These are phyloP conservation scores for Pythium aphanidermatum DNA, from an alignment of 352 stramenopile species.

Conservation along the genomic window DNA sequence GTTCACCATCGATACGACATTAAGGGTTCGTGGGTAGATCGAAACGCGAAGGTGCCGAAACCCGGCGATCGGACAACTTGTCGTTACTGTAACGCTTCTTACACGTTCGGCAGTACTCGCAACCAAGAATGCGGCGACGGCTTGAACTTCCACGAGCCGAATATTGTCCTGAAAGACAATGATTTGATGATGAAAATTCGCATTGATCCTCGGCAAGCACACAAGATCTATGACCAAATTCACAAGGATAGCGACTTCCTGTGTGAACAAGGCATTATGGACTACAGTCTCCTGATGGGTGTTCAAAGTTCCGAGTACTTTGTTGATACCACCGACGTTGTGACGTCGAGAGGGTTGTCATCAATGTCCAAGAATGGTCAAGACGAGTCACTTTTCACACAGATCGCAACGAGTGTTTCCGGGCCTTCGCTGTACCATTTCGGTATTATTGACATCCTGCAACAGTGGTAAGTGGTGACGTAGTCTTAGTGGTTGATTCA, in stretches of 20 bases:
- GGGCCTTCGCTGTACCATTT: conserved; percentile 88
- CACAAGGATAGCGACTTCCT: conserved; percentile 87
- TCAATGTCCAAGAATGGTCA: conserved; percentile 25
- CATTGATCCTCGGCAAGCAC: conserved; percentile 65
- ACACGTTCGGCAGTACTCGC: conserved; percentile 82
- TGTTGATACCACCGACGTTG: conserved; percentile 71
- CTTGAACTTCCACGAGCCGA: conserved; percentile 84
- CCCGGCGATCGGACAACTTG: conserved; percentile 74
- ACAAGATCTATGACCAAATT: conserved; percentile 86
- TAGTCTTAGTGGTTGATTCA: too few relatives aligned
- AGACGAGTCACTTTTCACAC: conserved; percentile 68
- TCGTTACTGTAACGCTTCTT: conserved; percentile 82
- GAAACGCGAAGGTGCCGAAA: conserved; percentile 79
- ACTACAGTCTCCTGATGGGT: conserved; percentile 90
- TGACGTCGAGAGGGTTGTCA: conserved; percentile 22
- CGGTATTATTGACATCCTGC: conserved; percentile 90
- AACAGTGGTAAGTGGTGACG: conserved; percentile 87
- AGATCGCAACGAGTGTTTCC: conserved; percentile 80
- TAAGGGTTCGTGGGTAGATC: conserved; percentile 88
- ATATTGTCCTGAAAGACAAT: conserved; percentile 88
- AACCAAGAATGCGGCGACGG: conserved; percentile 82
- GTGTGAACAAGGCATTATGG: conserved; percentile 88
- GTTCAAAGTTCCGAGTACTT: conserved; percentile 88
- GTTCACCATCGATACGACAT: conserved; percentile 91
- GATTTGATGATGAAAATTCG: conserved; percentile 88